Percentiles rank a stretch among this genome's conserved stretches.
Conservation (phyloP, 768 basidiomycete species). For the Dacryopinax primogenitus region DNA sequence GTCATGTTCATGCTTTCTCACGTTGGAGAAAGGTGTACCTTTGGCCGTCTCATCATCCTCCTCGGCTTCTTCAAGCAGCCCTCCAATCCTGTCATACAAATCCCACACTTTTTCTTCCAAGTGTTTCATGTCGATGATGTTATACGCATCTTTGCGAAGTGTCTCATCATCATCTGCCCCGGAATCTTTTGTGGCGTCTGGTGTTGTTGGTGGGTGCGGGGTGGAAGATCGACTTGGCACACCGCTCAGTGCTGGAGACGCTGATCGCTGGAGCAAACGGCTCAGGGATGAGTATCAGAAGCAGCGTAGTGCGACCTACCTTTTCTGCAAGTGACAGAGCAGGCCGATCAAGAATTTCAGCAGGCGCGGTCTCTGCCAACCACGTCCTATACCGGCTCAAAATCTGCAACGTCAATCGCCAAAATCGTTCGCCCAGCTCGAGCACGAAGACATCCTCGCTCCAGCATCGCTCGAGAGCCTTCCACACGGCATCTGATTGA, state of each 20-base stretch:
- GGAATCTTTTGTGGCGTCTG: slow-evolving; percentile 35
- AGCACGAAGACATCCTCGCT: slow-evolving; percentile 73
- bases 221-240: slow-evolving; percentile 7
- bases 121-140: slow-evolving; percentile 52
- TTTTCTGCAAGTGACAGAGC: slow-evolving; percentile 22
- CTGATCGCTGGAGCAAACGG: background rate
- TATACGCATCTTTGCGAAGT: slow-evolving; percentile 51
- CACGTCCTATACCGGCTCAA: slow-evolving; percentile 66
- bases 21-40: slow-evolving; percentile 33
- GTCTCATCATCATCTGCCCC: slow-evolving; percentile 47
- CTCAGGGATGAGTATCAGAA: background rate
- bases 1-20: slow-evolving; percentile 33
- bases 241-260: background rate
- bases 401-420: slow-evolving; percentile 85
- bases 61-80: slow-evolving; percentile 11
- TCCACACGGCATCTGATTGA: slow-evolving; percentile 58
- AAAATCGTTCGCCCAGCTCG: slow-evolving; percentile 72
- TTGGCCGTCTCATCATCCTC: slow-evolving; percentile 34
- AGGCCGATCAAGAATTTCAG: slow-evolving; percentile 13
- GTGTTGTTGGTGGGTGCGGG: slow-evolving; percentile 4
- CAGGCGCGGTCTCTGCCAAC: slow-evolving; percentile 47
- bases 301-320: slow-evolving; percentile 19
- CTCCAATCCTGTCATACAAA: slow-evolving; percentile 30
- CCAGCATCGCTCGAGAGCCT: slow-evolving; percentile 72
- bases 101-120: slow-evolving; percentile 41